phyloP scores from a whole-genome alignment of 345 rosid species.

The Gossypium rotundifolium region DNA sequence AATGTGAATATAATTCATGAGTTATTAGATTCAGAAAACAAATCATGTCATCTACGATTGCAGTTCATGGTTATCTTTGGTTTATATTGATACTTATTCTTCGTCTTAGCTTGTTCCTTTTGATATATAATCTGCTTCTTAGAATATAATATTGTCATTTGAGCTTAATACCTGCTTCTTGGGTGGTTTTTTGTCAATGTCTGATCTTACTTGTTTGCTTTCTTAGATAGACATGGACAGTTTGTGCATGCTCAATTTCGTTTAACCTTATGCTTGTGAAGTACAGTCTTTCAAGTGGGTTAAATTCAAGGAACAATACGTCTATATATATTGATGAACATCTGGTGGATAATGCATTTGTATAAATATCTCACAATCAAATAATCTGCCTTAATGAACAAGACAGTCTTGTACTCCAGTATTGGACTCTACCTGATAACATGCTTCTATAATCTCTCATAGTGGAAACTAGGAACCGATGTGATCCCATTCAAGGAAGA shows the following conservation, averaged over 20 bases:
- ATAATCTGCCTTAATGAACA: conserved; percentile 5
- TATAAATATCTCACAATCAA: conserved; percentile 4
- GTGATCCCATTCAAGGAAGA: background rate
- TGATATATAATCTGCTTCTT: background rate
- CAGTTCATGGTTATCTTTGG: background rate
- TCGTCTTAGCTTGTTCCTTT: background rate
- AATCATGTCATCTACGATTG: background rate
- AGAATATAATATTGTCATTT: background rate
- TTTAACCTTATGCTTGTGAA: background rate
- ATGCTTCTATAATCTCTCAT: background rate
- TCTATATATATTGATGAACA: conserved; percentile 1
- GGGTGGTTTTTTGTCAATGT: background rate
- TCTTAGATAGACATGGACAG: background rate
- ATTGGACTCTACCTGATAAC: background rate
- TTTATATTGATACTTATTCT: background rate
- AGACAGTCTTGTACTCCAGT: background rate
- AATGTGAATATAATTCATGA: background rate
- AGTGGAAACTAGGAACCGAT: background rate
- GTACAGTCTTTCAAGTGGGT: background rate
- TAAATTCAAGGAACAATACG: background rate
- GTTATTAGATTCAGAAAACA: background rate
- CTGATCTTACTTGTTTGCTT: background rate
- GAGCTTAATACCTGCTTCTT: background rate
- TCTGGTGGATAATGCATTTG: background rate
- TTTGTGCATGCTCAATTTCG: background rate